Evolutionary conservation across 2,329 filamentous ascomycete species (phyloP), one percentile per base, ranked within the genome.

Genomic region (Colletotrichum navitas): DNA sequence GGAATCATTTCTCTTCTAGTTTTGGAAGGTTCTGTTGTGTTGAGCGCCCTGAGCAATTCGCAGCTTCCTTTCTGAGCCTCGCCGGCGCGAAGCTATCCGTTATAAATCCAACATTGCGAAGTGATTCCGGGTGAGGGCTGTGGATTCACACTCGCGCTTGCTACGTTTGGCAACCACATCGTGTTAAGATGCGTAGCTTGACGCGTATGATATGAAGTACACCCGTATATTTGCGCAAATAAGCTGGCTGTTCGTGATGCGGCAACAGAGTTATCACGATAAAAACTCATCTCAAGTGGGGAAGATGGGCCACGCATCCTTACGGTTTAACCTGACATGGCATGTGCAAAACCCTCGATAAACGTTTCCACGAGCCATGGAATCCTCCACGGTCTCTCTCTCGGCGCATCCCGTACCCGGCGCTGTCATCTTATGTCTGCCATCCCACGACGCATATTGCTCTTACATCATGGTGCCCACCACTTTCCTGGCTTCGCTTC

Each of bases 381-480:
- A 8, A 63, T 16, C 63, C 26, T 52, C 32, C 47, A 43, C 69
- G 69, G 69, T 34, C 59, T 49, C 55, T 64, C 68, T 18, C 69
- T 72, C 69, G 65, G 69, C 54, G 65, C 65, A 72, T 60, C 14
- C 67, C 60, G 59, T 69, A 39, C 54, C 65, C 64, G 65, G 65
- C 52, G 47, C 54, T 45, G 64, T 71, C 41, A 51, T 61, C 39
- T 39, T n/a, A 68, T 58, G 65, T 45, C 43, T 58, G 52, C 24
- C 21, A 34, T 55, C 29, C 66, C 21, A 60, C 16, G 60, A 63
- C 64, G 24, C 39, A 54, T 64, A 69, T 64, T 64, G 59, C 66
- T 59, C 47, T 59, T 60, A 60, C 69, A 61, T 72, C 45, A 45
- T 7, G 47, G 45, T 68, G 65, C 47, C 59, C 69, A 69, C 66